phyloP scores from a whole-genome alignment of 1,139 yeast species.

The Saccharomyces pastorianus region DNA sequence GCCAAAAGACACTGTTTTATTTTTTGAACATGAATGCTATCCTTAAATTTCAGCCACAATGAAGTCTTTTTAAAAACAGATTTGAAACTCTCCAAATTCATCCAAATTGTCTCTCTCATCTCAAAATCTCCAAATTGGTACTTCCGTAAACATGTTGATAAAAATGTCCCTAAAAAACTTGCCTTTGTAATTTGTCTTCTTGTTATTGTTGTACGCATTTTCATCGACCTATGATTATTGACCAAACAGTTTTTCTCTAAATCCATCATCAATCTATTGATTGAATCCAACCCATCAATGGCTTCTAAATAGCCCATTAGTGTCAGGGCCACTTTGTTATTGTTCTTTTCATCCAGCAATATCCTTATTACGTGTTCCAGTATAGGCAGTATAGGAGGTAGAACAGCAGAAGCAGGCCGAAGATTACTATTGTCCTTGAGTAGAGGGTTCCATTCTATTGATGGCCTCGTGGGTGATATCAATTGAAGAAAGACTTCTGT shows the following conservation, averaged over 20 bases:
- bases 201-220: not conserved
- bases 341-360: not conserved
- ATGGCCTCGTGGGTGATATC: conserved; percentile 8
- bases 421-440: not conserved
- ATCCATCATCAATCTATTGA: conserved; percentile 1
- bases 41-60: not conserved
- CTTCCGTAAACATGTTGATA: conserved; percentile 12
- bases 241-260: conserved; percentile 2
- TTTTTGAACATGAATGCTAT: not conserved
- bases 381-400: conserved; percentile 2
- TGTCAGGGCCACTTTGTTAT: conserved; percentile 1
- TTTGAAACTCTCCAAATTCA: conserved; percentile 10
- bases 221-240: not conserved
- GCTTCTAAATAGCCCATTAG: conserved; percentile 1
- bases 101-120: conserved; percentile 16
- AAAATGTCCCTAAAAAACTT: conserved; percentile 19
- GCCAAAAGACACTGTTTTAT: not conserved
- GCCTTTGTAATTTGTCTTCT: conserved; percentile 9
- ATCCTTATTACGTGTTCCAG: conserved; percentile 4
- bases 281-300: conserved; percentile 3
- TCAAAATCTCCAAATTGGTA: conserved; percentile 16
- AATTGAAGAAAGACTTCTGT: conserved; percentile 13
- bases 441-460: conserved; percentile 1
- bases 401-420: not conserved
- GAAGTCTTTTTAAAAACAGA: not conserved